Evolutionary conservation across 2,329 filamentous ascomycete species (phyloP).

Genomic region (Colletotrichum plurivorum): DNA sequence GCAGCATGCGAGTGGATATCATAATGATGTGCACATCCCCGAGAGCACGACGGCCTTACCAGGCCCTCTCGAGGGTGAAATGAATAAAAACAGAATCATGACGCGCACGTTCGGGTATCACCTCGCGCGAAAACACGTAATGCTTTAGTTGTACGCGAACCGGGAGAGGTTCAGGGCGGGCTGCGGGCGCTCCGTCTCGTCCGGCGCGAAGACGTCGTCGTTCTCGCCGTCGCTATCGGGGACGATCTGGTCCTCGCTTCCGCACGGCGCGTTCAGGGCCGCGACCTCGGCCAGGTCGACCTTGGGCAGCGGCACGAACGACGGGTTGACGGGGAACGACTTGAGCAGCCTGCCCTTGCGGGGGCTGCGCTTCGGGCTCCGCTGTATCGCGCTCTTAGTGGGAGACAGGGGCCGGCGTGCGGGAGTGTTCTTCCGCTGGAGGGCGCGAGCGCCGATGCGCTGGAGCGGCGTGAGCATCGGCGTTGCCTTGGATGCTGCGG

Average conservation of each 20-base stretch:
- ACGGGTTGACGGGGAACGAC: slow-evolving; percentile 63
- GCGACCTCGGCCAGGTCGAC: slow-evolving; percentile 68
- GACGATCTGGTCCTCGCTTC: slow-evolving; percentile 71
- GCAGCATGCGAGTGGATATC: slow-evolving; percentile 3
- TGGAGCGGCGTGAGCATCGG: slow-evolving; percentile 67
- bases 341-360: slow-evolving; percentile 42
- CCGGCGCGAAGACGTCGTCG: slow-evolving; percentile 52
- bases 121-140: slow-evolving; percentile 14
- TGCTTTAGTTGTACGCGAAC: slow-evolving; percentile 57
- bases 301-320: slow-evolving; percentile 68
- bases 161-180: slow-evolving; percentile 62
- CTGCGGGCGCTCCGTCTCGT: slow-evolving; percentile 42
- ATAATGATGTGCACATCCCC: slow-evolving; percentile 3
- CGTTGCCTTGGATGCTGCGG: slow-evolving; percentile 55
- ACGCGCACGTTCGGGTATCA: slow-evolving; percentile 30
- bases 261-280: slow-evolving; percentile 61
- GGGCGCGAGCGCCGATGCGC: slow-evolving; percentile 64
- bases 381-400: slow-evolving; percentile 39
- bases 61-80: background rate
- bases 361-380: slow-evolving; percentile 42
- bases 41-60: background rate
- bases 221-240: slow-evolving; percentile 66
- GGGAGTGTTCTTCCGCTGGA: slow-evolving; percentile 48
- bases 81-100: slow-evolving; percentile 31
- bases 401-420: slow-evolving; percentile 44